Base-by-base conservation (phyloP, 1,284 basidiomycete species). In the Tilletia walkeri region DNA sequence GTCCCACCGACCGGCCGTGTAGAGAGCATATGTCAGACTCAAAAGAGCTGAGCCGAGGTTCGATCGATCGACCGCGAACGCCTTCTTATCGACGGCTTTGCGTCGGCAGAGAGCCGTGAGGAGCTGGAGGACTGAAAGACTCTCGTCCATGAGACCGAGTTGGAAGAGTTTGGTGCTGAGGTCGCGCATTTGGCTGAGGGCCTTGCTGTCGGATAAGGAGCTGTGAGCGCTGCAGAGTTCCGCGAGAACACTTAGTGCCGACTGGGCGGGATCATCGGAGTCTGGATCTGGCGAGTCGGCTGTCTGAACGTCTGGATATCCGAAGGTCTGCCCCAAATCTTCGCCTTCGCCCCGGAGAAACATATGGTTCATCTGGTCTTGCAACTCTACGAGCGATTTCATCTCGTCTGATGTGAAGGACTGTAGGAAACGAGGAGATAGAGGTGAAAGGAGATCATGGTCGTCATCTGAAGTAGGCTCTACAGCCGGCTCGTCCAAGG, bases 101-200 rank as follows among this genome's bases (percentile, higher is more conserved):
- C 65, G 7, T 4, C 65, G 18, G n/a, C 65, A 41, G 14, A 49
- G n/a, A 47, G 65, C 59, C 9, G 59, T 41, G 14, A 63, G 59
- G 4, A 63, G 36, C 16, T 34, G 30, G 34, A 39, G 30, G 7
- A 63, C 59, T 4, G 6, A 16, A 1, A 63, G 16, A 36, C 36
- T 34, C 18, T 63, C 54, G 1, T 30, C 54, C 6, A 34, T 30
- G 54, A 56, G 54, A 2, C 54, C 54, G 34, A 56, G 54, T 12
- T 30, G 50, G 24, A 7, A 7, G 50, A 53, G 50, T 1, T 53
- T 30, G 7, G 18, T 7, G n/a, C 7, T 20, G 9, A 53, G 18
- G n/a, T 30, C n/a, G n/a, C 24, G 50, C 50, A 53, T 30, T 18
- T 53, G 7, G 24, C 18, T 53, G 50, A 53, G n/a, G n/a, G 18